Evolutionary conservation across 768 basidiomycete species (phyloP), one percentile per base, ranked within the genome.

Genomic region (Tylopilus balloui): DNA sequence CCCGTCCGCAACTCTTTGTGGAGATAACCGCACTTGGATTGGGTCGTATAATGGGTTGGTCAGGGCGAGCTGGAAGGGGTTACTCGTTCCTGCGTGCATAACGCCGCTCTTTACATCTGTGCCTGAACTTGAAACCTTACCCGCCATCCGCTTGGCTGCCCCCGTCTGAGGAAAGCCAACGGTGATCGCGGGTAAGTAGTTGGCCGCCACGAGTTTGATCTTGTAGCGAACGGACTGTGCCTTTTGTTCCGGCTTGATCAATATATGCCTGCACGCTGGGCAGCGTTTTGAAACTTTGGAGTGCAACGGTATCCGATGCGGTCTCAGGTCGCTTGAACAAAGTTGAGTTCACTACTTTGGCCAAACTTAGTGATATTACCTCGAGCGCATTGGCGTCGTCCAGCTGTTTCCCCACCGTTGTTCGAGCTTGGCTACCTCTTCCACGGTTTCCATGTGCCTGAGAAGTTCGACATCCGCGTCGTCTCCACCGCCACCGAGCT

Each of bases 211-310:
- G 43, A 98, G 83, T 69, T 98, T 98, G 70, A 99, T 97, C 71
- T 97, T 97, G 77, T 86, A 97, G 15, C 92, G 82, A 31, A 89
- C 86, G 15, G 90, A 92, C 58, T 92, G 91, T 0, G 93, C 87
- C 64, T 99, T 99, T 62, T 94, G 88, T 66, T 99, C 96, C 4
- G 96, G 96, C 65, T 97, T 96, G 70, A 97, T 96, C 54, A 99
- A 80, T 58, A 98, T 96, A 67, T 98, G 95, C 15, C 89, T 84
- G 65, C 96, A 99, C 2, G 77, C 78, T 13, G 92, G 86, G 71
- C 96, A 99, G 4, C 96, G 90, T 69, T 98, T 98, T 3, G 93
- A 92, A 45, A 88, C 82, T 67, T 97, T 98, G 0, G 92, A 89
- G 56, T 88, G 91, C 1, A 99, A 75, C 1, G 92, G 93, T 57